Conservation (phyloP, 75 land plant genomes). For the Cryptomeria japonica region DNA sequence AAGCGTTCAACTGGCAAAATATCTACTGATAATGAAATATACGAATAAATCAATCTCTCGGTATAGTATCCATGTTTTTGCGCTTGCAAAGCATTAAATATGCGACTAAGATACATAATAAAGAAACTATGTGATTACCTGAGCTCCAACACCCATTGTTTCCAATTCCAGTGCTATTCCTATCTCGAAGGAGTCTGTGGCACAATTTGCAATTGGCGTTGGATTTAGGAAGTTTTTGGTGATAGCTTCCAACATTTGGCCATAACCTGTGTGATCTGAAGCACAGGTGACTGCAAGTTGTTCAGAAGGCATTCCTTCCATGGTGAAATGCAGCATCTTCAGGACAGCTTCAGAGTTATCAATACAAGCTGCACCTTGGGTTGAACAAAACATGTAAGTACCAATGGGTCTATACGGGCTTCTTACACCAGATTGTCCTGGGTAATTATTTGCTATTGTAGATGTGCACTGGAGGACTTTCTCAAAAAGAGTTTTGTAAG, state of each 20-base stretch:
- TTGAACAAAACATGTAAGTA: slow-evolving; percentile 1
- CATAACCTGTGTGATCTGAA: not conserved
- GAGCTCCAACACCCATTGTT: not conserved
- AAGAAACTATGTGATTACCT: not conserved
- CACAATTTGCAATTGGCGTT: not conserved
- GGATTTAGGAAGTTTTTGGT: not conserved
- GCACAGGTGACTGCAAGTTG: not conserved
- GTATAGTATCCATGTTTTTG: too few species aligned
- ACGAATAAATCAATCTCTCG: too few species aligned
- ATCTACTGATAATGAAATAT: too few species aligned
- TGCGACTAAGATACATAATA: not conserved
- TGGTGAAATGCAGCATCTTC: slow-evolving; percentile 5
- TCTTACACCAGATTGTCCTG: not conserved
- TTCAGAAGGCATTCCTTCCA: not conserved
- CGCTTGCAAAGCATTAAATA: not conserved
- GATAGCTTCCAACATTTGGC: not conserved
- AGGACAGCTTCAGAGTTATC: not conserved
- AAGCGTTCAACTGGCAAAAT: too few species aligned
- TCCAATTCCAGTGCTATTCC: not conserved
- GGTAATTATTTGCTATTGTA: not conserved
- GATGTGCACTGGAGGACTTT: not conserved
- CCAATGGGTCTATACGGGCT: slow-evolving; percentile 22
- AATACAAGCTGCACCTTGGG: slow-evolving; percentile 13
- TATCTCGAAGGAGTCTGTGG: not conserved
- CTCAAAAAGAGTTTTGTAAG: not conserved